Percentiles rank a stretch among this genome's conserved stretches.
phyloP scores from a whole-genome alignment of 345 rosid genomes.

The Nephelium lappaceum region DNA sequence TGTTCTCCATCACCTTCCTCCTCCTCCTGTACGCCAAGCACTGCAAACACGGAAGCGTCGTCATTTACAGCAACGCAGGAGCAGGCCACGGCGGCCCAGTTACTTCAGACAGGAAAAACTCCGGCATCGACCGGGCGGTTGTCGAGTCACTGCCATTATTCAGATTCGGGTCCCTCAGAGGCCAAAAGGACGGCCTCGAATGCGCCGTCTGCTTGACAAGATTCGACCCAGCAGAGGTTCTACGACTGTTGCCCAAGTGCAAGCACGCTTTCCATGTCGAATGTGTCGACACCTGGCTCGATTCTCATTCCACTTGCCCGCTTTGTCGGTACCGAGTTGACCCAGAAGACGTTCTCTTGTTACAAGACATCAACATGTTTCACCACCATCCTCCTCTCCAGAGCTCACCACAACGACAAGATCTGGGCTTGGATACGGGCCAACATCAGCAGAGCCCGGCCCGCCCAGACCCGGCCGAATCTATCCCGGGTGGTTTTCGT shows the following conservation, averaged over 20 bases:
- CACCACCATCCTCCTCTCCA: neutral
- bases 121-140: slow-evolving; percentile 74
- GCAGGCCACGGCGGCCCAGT: neutral
- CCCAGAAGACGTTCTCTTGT: slow-evolving; percentile 81
- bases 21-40: slow-evolving; percentile 83
- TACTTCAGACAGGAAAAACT: slow-evolving; percentile 46
- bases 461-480: neutral
- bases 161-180: slow-evolving; percentile 71
- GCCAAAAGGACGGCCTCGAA: slow-evolving; percentile 79
- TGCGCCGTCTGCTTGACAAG: slow-evolving; percentile 79
- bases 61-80: slow-evolving; percentile 17
- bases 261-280: slow-evolving; percentile 94
- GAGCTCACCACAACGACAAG: slow-evolving; percentile 4
- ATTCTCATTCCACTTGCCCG: slow-evolving; percentile 92
- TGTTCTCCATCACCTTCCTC: slow-evolving; percentile 74
- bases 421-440: slow-evolving; percentile 4
- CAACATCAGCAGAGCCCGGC: too few species aligned
- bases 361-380: slow-evolving; percentile 38
- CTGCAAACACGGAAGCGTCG: slow-evolving; percentile 49
- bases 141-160: slow-evolving; percentile 83
- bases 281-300: slow-evolving; percentile 96
- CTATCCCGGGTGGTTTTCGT: slow-evolving; percentile 22
- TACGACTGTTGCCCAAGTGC: slow-evolving; percentile 79
- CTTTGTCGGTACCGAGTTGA: slow-evolving; percentile 90
- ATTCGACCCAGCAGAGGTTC: slow-evolving; percentile 64